Conservation (phyloP, 1,284 basidiomycete species). For the Pseudozyma thailandica region DNA sequence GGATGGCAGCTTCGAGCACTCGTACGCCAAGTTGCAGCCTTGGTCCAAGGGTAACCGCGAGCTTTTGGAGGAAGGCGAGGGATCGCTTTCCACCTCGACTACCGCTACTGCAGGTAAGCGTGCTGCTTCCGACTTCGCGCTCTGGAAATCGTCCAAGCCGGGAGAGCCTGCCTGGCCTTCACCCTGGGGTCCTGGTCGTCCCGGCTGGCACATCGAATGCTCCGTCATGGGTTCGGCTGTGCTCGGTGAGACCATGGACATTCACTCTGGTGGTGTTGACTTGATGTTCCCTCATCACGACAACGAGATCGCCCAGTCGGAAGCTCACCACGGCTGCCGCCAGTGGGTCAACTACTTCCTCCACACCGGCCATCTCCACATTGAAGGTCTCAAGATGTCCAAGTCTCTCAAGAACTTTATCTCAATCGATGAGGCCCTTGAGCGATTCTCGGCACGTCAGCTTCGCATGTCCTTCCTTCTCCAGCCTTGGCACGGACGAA, state of each 20-base stretch:
- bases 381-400: slow-evolving; percentile 99
- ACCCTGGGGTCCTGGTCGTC: slow-evolving; percentile 94
- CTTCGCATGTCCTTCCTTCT: slow-evolving; percentile 92
- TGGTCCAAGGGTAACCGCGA: slow-evolving; percentile 94
- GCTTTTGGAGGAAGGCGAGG: slow-evolving; percentile 92
- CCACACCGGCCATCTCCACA: slow-evolving; percentile 97
- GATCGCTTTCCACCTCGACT: slow-evolving; percentile 71
- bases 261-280: slow-evolving; percentile 97
- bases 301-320: slow-evolving; percentile 97
- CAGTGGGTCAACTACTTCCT: slow-evolving; percentile 99
- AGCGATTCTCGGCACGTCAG: slow-evolving; percentile 86
- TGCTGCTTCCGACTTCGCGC: slow-evolving; percentile 83
- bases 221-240: slow-evolving; percentile 97
- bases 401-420: slow-evolving; percentile 99
- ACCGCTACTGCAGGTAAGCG: slow-evolving; percentile 73
- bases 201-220: slow-evolving; percentile 99
- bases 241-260: slow-evolving; percentile 92
- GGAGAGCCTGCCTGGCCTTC: slow-evolving; percentile 98
- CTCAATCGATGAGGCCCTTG: slow-evolving; percentile 94
- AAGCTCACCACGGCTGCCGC: slow-evolving; percentile 85
- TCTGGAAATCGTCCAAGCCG: slow-evolving; percentile 97
- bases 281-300: slow-evolving; percentile 99
- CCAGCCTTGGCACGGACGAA: slow-evolving; percentile 89
- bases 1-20: slow-evolving; percentile 68
- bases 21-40: slow-evolving; percentile 95